These are phyloP conservation scores for Irpex sp. DNA, from an alignment of 1,284 basidiomycete species.

Conservation along the genomic window DNA sequence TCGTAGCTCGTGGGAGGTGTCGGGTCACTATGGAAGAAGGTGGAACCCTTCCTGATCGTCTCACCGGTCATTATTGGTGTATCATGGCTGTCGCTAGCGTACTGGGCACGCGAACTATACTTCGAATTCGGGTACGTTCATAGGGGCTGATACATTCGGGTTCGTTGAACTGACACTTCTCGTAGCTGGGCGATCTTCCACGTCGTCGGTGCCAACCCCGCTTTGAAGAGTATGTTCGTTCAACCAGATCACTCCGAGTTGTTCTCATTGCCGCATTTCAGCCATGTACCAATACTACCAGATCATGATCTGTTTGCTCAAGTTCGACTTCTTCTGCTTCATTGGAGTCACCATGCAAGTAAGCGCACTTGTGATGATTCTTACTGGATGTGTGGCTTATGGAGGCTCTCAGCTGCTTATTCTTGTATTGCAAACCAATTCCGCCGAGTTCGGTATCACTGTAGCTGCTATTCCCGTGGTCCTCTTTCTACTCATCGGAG, in stretches of 20 bases:
- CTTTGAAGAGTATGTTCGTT: constrained; percentile 64
- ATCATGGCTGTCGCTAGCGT: constrained; percentile 35
- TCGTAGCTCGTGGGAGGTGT: constrained; percentile 31
- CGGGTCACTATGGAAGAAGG: constrained; percentile 38
- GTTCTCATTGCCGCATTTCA: constrained; percentile 23
- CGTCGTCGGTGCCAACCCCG: constrained; percentile 76
- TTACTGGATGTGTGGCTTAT: too few relatives aligned
- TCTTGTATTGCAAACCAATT: constrained; percentile 58
- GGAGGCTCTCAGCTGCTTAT: constrained; percentile 19
- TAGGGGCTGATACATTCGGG: neutral
- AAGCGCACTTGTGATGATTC: constrained; percentile 11
- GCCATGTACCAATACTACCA: constrained; percentile 85
- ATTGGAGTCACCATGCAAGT: constrained; percentile 85
- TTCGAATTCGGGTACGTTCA: constrained; percentile 42
- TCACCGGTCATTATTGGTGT: constrained; percentile 36
- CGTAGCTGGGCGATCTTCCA: constrained; percentile 82
- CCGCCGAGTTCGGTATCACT: constrained; percentile 77
- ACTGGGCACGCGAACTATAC: constrained; percentile 38
- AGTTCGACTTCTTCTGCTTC: constrained; percentile 87
- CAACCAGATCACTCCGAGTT: neutral
- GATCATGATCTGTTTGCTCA: constrained; percentile 80
- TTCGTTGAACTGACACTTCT: constrained; percentile 11
- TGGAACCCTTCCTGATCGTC: constrained; percentile 40
- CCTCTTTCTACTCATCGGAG: constrained; percentile 62
- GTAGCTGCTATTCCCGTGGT: constrained; percentile 80